Conservation (phyloP, 164 flowering plant species). For the Santalum album region DNA sequence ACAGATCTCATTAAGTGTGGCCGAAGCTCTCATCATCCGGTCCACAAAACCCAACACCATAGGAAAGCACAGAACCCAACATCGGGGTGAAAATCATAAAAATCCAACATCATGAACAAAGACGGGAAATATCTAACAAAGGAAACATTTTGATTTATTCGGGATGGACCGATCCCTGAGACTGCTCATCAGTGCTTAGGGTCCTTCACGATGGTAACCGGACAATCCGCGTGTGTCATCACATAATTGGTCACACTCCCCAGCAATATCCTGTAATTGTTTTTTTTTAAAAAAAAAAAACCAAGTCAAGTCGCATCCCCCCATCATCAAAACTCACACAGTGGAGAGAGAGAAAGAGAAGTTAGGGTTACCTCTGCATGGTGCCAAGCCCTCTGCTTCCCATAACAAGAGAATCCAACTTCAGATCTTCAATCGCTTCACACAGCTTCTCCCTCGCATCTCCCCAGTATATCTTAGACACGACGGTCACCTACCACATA, state of each 20-base stretch:
- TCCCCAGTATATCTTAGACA: constrained; percentile 80
- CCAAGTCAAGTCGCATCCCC: too few relatives aligned
- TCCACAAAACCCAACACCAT: too few relatives aligned
- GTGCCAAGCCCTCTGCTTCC: constrained; percentile 75
- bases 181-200: constrained; percentile 17
- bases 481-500: constrained; percentile 45
- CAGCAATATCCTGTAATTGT: constrained; percentile 36
- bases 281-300: neutral
- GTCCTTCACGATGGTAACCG: constrained; percentile 79
- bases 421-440: constrained; percentile 40
- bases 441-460: constrained; percentile 72
- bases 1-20: too few relatives aligned
- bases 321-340: neutral
- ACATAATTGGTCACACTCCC: constrained; percentile 65
- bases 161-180: too few relatives aligned
- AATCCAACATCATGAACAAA: too few relatives aligned
- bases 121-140: too few relatives aligned
- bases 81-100: too few relatives aligned
- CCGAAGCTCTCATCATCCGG: too few relatives aligned
- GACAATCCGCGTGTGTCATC: constrained; percentile 45
- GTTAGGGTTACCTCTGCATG: constrained; percentile 37
- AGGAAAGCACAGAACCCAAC: too few relatives aligned
- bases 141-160: too few relatives aligned
- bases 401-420: constrained; percentile 60
- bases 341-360: neutral